A percentile compares a stretch with the other conserved stretches of the same genome.
Conservation (phyloP, 768 basidiomycete genomes). For the Zangia roseola region DNA sequence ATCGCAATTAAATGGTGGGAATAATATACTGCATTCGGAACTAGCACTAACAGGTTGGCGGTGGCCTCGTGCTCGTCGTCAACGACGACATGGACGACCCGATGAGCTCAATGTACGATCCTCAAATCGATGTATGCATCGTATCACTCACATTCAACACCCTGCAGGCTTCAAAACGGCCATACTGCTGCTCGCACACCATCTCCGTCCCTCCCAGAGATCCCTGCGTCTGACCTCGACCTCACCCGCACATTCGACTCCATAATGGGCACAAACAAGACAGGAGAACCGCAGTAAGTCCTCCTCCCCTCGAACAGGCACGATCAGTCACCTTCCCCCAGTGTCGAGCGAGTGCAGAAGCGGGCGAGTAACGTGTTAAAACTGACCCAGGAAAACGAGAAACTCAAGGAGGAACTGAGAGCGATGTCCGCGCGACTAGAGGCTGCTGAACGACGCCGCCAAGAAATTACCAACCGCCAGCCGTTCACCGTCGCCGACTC, state of each 20-base stretch:
- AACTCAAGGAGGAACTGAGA: conserved; percentile 70
- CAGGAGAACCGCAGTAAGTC: conserved; percentile 47
- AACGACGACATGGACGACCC: conserved; percentile 28
- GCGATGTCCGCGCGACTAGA: conserved; percentile 75
- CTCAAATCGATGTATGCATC: conserved; percentile 2
- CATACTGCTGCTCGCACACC: conserved; percentile 25
- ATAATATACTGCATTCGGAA: conserved; percentile 12
- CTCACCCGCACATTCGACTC: conserved; percentile 42
- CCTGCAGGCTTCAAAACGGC: conserved; percentile 20
- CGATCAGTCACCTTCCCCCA: conserved; percentile 33
- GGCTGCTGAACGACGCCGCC: conserved; percentile 65
- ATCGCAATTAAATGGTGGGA: conserved; percentile 31
- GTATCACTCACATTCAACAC: conserved; percentile 21
- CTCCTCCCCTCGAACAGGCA: conserved; percentile 23
- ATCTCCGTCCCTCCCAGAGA: conserved; percentile 47
- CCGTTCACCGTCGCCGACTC: conserved; percentile 9
- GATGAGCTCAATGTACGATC: conserved; percentile 24
- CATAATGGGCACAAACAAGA: conserved; percentile 36
- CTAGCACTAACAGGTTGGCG: background rate
- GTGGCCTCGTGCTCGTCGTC: conserved; percentile 26
- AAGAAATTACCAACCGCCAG: conserved; percentile 42
- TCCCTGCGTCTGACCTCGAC: conserved; percentile 47
- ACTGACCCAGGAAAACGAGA: conserved; percentile 76
- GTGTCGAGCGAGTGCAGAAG: conserved; percentile 50
- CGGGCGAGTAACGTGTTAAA: conserved; percentile 77